Percentiles rank a stretch among this genome's conserved stretches.
phyloP scores from a whole-genome alignment of 768 basidiomycete genomes.

The Royoungia palumana region DNA sequence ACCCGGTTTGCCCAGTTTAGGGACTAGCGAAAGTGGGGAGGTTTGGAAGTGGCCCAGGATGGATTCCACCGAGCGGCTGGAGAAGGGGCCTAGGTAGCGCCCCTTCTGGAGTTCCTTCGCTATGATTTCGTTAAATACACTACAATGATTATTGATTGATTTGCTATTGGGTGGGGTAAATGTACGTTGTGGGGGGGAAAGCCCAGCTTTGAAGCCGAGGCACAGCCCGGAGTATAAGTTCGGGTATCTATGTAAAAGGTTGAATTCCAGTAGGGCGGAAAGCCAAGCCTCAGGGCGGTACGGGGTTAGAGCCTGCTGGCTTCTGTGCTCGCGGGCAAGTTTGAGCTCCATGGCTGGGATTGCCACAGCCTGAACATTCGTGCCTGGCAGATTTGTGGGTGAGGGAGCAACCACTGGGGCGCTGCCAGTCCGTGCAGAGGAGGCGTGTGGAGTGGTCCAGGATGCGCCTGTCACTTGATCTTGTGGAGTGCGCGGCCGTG shows the following conservation, averaged over 20 bases:
- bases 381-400: neutral
- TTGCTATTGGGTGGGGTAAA: neutral
- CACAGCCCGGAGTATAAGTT: neutral
- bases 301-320: neutral
- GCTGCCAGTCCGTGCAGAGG: neutral
- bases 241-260: neutral
- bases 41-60: conserved; percentile 29
- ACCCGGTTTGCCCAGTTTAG: conserved; percentile 24
- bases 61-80: conserved; percentile 8
- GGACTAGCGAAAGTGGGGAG: conserved; percentile 28
- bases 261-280: rapidly evolving
- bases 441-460: too few species aligned
- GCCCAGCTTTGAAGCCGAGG: neutral
- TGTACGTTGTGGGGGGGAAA: neutral
- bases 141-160: neutral
- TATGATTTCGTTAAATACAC: neutral
- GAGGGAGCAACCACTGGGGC: neutral
- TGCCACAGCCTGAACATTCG: neutral
- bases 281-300: neutral
- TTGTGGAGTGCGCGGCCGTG: too few species aligned
- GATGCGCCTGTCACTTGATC: too few species aligned
- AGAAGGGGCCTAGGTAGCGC: neutral
- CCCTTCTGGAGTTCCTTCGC: neutral
- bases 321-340: neutral
- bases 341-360: neutral